phyloP scores from a whole-genome alignment of 352 stramenopile genomes.

The Phytophthora cryptogea region DNA sequence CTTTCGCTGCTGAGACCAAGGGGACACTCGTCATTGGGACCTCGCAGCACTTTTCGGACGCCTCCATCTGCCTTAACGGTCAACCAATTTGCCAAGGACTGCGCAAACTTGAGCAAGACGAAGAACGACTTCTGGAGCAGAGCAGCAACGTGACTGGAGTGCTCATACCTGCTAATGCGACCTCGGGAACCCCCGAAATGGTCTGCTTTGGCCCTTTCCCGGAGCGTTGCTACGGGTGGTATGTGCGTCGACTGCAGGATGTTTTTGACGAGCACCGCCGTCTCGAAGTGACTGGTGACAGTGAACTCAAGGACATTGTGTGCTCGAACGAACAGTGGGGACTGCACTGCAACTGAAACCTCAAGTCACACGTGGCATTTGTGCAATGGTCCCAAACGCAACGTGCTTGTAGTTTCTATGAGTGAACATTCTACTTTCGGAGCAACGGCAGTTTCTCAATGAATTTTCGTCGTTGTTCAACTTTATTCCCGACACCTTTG shows the following conservation, averaged over 20 bases:
- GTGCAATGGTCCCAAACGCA: no score
- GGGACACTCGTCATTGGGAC: constrained; percentile 1
- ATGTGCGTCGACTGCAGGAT: not conserved
- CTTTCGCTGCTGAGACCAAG: not conserved
- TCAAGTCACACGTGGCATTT: no score
- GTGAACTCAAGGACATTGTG: constrained; percentile 2
- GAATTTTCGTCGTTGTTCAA: no score
- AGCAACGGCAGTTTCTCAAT: no score
- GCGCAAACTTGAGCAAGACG: not conserved
- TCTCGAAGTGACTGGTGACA: constrained; percentile 4
- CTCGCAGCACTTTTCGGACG: not conserved
- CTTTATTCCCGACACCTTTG: no score
- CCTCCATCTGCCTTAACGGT: not conserved
- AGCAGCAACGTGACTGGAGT: not conserved
- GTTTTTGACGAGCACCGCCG: constrained; percentile 13
- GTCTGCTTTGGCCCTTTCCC: constrained; percentile 14
- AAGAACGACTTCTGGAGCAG: not conserved
- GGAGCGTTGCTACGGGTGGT: constrained; percentile 4
- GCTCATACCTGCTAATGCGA: constrained; percentile 1
- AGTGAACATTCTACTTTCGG: no score
- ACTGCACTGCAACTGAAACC: constrained; percentile 10
- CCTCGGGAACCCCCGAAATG: not conserved
- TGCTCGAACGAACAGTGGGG: not conserved
- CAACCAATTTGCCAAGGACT: constrained; percentile 1
- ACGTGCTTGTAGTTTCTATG: no score